phyloP scores from a whole-genome alignment of 2,329 filamentous ascomycete species.

The Aspergillus caelatus region DNA sequence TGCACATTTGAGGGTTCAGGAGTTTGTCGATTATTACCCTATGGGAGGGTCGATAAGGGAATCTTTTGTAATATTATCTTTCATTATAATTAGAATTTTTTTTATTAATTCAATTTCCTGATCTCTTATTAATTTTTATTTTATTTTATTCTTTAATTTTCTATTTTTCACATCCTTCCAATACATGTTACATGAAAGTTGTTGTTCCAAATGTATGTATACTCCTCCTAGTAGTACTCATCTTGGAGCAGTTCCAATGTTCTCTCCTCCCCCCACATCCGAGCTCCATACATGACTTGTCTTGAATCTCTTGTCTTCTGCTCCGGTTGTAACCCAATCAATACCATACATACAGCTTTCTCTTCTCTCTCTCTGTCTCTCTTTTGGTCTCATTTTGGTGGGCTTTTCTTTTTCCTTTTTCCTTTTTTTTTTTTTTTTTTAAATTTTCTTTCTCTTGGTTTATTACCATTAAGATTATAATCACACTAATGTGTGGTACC shows the following conservation, averaged over 20 bases:
- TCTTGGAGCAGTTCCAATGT: not conserved
- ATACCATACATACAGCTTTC: constrained; percentile 8
- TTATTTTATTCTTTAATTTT: not conserved
- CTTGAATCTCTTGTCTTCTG: not conserved
- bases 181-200: not conserved
- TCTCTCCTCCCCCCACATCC: constrained; percentile 11
- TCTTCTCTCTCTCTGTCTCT: not conserved
- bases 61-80: not conserved
- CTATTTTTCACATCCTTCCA: not conserved
- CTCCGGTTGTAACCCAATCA: constrained; percentile 21
- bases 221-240: not conserved
- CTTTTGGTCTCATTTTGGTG: constrained; percentile 2
- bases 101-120: not conserved
- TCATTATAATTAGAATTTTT: constrained; percentile 2
- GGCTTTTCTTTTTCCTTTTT: not conserved
- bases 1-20: constrained; percentile 19
- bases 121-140: not conserved
- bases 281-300: constrained; percentile 7
- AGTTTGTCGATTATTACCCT: constrained; percentile 13
- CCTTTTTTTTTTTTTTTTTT: too few species aligned
- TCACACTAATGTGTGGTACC: not conserved
- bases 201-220: not conserved
- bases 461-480: constrained; percentile 4
- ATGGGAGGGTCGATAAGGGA: not conserved
- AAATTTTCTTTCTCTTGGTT: not conserved